Base-by-base conservation (phyloP, 208 protist species). In the Histomonas meleagridis region DNA sequence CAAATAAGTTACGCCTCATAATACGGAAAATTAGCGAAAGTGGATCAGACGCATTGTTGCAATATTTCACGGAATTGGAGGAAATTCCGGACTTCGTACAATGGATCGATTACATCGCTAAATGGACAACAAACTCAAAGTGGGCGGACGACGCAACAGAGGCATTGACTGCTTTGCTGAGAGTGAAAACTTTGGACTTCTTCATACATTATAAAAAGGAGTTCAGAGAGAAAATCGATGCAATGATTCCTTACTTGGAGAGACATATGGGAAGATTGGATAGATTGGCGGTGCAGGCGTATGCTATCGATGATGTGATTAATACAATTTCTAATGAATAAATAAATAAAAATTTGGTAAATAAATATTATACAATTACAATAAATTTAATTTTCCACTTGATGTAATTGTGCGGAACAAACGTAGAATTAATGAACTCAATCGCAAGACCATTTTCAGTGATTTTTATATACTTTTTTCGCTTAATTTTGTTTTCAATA, bases 201-300 rank as follows among this genome's bases (percentile, higher is more conserved):
- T 86, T 86, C 38, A n/a, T 86, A 18, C 10, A 86, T 38, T 57
- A 86, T 48, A 86, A 46, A 55, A 79, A 62, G 32, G 46, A 38
- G 2, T 40, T 70, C 26, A 40, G 9, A 62, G 48, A 35, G 0
- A 69, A 91, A 35, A 70, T 90, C 16, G 92, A 92, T 46, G 92
- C 70, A 14, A 65, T 92, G 2, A 57, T 70, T 14, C 49, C 92
- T 32, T 92, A 92, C 26, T 69, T 90, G 23, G 79, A 92, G 48
- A 72, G 92, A 23, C 92, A 92, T n/a, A 62, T 53, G 40, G 92
- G 48, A 1, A 86, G 92, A 62, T n/a, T 92, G 23, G 92, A 92
- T 14, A 60, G 48, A 38, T 48, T 92, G 0, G 28, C 46, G 23
- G 48, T 55, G n/a, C 86, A 92, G 46, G 90, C 92, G 12, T 92